Percentiles rank a stretch among this genome's conserved stretches.
These are phyloP conservation scores for Hsuehochloa calcarea DNA, from an alignment of 176 grass and related monocot genomes.

Conservation along the genomic window DNA sequence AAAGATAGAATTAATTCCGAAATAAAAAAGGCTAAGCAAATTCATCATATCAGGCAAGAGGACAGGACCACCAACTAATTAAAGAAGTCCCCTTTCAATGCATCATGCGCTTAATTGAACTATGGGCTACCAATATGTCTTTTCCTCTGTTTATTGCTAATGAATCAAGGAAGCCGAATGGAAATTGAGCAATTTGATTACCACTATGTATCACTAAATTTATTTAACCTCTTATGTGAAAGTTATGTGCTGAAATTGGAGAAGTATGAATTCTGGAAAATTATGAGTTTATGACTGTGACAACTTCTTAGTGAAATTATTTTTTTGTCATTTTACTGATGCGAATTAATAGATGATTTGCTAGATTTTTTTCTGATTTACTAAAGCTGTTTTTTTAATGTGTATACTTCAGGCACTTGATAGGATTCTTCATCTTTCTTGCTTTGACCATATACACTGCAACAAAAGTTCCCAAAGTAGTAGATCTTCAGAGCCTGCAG, in stretches of 20 bases:
- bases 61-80: slow-evolving; percentile 24
- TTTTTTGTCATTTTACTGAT: background rate
- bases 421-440: slow-evolving; percentile 95
- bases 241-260: background rate
- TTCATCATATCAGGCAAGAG: background rate
- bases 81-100: slow-evolving; percentile 14
- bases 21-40: background rate
- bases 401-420: slow-evolving; percentile 72
- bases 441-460: slow-evolving; percentile 86
- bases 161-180: background rate
- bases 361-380: slow-evolving; percentile 1
- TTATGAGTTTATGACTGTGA: background rate
- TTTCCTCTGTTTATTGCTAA: background rate
- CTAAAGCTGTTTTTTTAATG: background rate
- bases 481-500: slow-evolving; percentile 66
- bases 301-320: background rate
- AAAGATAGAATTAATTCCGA: background rate
- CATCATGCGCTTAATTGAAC: background rate
- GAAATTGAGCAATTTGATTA: background rate
- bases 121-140: background rate
- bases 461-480: slow-evolving; percentile 66
- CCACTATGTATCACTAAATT: background rate
- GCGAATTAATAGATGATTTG: background rate
- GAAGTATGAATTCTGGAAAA: background rate
- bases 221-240: background rate